Conservation (phyloP, 179 eudicot genomes). For the Gypsophila paniculata region DNA sequence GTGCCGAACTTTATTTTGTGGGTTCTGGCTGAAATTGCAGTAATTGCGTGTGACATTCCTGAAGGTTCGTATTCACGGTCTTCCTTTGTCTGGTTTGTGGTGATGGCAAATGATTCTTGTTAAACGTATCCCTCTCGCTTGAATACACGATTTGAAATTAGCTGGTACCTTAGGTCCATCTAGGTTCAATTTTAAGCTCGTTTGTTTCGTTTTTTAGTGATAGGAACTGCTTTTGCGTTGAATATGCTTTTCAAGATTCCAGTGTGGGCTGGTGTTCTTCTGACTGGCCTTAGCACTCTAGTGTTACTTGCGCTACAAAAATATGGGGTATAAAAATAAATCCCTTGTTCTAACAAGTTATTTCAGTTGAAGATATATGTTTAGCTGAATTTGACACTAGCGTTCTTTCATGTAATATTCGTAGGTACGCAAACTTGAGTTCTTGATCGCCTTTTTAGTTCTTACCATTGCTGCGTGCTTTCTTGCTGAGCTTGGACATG, state of each 20-base stretch:
- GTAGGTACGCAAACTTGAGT: conserved; percentile 94
- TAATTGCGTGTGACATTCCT: conserved; percentile 95
- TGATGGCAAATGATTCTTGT: not conserved
- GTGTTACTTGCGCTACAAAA: conserved; percentile 78
- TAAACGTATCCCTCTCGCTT: not conserved
- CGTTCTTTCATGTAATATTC: conserved; percentile 2
- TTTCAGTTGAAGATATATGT: not conserved
- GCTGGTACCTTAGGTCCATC: not conserved
- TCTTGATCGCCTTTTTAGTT: conserved; percentile 75
- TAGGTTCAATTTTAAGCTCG: not conserved
- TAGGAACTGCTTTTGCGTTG: conserved; percentile 95
- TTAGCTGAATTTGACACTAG: conserved; percentile 12
- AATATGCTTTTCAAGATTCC: conserved; percentile 90
- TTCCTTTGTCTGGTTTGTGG: not conserved
- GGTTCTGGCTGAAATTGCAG: conserved; percentile 84
- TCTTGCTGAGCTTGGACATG: conserved; percentile 79
- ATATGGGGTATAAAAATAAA: conserved; percentile 62
- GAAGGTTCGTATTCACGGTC: conserved; percentile 52
- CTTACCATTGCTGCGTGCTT: conserved; percentile 84
- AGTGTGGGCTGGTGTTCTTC: conserved; percentile 91
- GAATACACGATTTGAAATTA: not conserved
- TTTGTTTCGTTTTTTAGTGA: conserved; percentile 42
- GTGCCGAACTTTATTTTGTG: conserved; percentile 81
- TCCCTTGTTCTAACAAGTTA: not conserved
- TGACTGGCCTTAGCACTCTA: conserved; percentile 91